Percentiles rank a stretch among this genome's conserved stretches.
Evolutionary conservation across 2,329 filamentous ascomycete species (phyloP).

Genomic region (Ascochyta fabae): DNA sequence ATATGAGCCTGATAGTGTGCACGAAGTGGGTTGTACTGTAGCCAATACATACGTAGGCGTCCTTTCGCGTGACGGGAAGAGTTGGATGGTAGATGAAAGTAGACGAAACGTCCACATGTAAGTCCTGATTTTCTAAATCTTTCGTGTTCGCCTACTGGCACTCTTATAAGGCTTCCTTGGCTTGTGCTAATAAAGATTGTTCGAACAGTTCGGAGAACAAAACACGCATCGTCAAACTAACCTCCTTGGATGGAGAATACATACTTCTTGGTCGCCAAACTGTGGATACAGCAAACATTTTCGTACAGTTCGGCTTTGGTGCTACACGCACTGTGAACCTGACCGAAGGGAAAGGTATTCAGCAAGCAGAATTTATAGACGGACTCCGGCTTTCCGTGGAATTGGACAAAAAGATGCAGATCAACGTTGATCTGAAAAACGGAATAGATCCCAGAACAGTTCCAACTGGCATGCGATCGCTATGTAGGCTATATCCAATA

Average conservation of each 20-base stretch:
- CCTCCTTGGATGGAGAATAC: constrained; percentile 41
- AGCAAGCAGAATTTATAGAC: constrained; percentile 36
- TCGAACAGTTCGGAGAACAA: constrained; percentile 35
- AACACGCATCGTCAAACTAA: constrained; percentile 44
- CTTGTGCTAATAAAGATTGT: not conserved
- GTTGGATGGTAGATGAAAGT: constrained; percentile 46
- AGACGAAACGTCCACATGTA: constrained; percentile 36
- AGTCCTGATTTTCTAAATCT: not conserved
- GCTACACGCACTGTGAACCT: constrained; percentile 40
- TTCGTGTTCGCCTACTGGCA: too few species aligned
- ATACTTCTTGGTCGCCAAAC: constrained; percentile 39
- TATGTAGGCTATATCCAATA: not conserved
- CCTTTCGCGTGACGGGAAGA: constrained; percentile 25
- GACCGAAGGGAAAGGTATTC: constrained; percentile 27
- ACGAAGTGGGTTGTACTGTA: not conserved
- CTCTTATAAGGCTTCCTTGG: not conserved
- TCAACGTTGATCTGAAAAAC: not conserved
- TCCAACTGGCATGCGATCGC: not conserved
- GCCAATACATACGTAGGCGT: constrained; percentile 6
- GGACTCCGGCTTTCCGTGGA: not conserved
- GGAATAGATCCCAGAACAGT: not conserved
- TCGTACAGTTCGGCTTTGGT: constrained; percentile 45
- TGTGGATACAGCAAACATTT: constrained; percentile 37
- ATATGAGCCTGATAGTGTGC: constrained; percentile 30
- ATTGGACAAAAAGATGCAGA: not conserved